Percentiles rank a stretch among this genome's conserved stretches.
Conservation (phyloP, 2,329 filamentous ascomycete species). For the Lithohypha guttulata region DNA sequence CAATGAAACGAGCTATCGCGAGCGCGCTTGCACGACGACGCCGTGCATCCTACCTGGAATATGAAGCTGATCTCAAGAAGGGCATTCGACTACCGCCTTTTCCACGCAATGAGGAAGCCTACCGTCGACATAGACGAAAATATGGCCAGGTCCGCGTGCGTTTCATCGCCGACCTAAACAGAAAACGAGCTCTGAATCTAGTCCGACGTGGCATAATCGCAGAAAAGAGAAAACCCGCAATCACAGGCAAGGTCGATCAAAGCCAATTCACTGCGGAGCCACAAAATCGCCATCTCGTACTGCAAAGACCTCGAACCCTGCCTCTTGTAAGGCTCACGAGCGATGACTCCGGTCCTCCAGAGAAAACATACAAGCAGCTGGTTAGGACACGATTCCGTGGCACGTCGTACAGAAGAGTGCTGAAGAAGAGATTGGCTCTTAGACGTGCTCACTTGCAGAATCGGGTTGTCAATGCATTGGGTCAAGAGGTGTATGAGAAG, state of each 20-base stretch:
- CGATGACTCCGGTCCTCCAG: no score
- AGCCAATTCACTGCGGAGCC: not conserved
- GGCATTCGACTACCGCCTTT: slow-evolving; percentile 1
- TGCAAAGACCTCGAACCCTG: no score
- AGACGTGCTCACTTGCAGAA: not conserved
- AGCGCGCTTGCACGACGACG: not conserved
- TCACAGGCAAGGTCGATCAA: not conserved
- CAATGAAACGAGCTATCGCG: not conserved
- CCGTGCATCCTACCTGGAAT: not conserved
- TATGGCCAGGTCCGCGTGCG: not conserved
- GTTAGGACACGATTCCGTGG: not conserved
- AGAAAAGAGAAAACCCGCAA: not conserved
- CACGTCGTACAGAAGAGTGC: not conserved
- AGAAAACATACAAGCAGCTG: no score
- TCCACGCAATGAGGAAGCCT: not conserved
- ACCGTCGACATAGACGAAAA: not conserved
- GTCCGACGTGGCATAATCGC: not conserved
- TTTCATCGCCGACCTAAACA: slow-evolving; percentile 3
- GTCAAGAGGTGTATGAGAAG: not conserved
- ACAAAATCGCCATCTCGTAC: not conserved
- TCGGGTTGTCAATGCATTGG: not conserved
- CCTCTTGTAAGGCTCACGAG: no score
- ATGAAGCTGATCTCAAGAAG: slow-evolving; percentile 3
- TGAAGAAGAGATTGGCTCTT: not conserved
- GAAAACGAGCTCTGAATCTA: not conserved